Base-by-base conservation (phyloP, 129 eudicot species). In the Flaveria sonorensis region DNA sequence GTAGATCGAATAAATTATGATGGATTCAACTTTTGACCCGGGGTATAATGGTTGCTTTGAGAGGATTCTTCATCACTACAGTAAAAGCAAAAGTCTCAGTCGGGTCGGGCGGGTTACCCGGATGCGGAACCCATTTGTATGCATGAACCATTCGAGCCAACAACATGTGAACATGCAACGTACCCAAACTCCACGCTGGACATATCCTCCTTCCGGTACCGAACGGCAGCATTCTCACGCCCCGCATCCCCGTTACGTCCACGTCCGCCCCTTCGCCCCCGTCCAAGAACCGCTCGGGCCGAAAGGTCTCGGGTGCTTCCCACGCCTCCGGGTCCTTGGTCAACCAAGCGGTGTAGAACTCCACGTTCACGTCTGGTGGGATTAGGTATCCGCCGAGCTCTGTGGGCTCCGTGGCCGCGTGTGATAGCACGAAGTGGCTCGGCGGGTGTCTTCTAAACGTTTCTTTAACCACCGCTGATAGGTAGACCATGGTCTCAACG, bases 51-150 rank as follows among this genome's bases (percentile, higher is more conserved):
- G 89, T 83, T 48, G 96, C 96, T 66, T 89, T 91, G 68, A 94
- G 96, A 23, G 98, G 90, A 81, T 89, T 78, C 85, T 94, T 94
- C 98, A 94, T 94, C 18, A 94, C 87, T 0, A 94, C 83, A 13
- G 98, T 94, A 53, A 94, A 94, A 56, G 98, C 97, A 83, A 88
- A 94, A 1, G 96, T 91, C 86, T 94, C 98, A 0, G 92, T 91
- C 81, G 98, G 93, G 89, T 91, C 96, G 74, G 98, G 98, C 57
- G 92, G 92, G 88, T 72, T 32, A 67, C 78, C 89, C 53, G 97
- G 89, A 45, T 79, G 80, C 10, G 97, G 92, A 8, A 91, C 47
- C 98, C 98, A 94, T 78, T 86, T 87, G 79, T 84, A 94, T 61
- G 88, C 92, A 63, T 91, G 98, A 53, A 94, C 90, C 98, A 94